Evolutionary conservation across 345 rosid genomes (phyloP).

Genomic region (Heritiera fomes): DNA sequence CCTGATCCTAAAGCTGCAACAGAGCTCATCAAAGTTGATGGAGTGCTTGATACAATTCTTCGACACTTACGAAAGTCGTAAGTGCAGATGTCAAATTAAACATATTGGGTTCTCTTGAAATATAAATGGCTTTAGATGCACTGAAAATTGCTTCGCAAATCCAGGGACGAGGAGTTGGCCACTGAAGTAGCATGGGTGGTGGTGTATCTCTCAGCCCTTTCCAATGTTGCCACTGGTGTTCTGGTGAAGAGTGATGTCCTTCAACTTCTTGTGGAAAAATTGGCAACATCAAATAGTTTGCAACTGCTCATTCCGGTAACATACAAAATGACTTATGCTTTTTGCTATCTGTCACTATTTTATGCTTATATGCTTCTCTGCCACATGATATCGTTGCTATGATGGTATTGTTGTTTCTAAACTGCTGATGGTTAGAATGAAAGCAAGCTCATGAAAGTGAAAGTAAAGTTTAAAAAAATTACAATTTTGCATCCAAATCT

Average conservation of each 20-base stretch:
- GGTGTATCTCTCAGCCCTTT: slow-evolving; percentile 96
- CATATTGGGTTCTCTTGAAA: neutral
- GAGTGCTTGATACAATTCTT: slow-evolving; percentile 73
- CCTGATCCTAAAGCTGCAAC: slow-evolving; percentile 86
- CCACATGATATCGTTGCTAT: neutral
- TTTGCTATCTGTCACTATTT: neutral
- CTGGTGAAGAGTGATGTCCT: slow-evolving; percentile 73
- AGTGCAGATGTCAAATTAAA: slow-evolving; percentile 35
- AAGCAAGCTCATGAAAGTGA: neutral
- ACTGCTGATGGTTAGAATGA: slow-evolving; percentile 4
- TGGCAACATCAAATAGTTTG: slow-evolving; percentile 73
- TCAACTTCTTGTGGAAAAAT: slow-evolving; percentile 75
- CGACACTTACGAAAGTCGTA: slow-evolving; percentile 82
- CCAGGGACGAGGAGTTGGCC: slow-evolving; percentile 88
- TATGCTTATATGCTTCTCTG: slow-evolving; percentile 1
- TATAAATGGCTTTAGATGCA: neutral
- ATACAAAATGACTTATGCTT: slow-evolving; percentile 11
- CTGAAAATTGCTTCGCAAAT: slow-evolving; percentile 16
- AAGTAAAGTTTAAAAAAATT: neutral
- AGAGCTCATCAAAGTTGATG: slow-evolving; percentile 74
- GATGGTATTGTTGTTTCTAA: neutral
- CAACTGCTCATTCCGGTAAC: slow-evolving; percentile 92
- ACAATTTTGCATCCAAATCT: slow-evolving; percentile 1
- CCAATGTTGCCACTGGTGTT: slow-evolving; percentile 69
- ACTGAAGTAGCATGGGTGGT: slow-evolving; percentile 96